These are phyloP conservation scores for Fusarium haematococcum DNA, from an alignment of 2,329 filamentous ascomycete species.

Conservation along the genomic window DNA sequence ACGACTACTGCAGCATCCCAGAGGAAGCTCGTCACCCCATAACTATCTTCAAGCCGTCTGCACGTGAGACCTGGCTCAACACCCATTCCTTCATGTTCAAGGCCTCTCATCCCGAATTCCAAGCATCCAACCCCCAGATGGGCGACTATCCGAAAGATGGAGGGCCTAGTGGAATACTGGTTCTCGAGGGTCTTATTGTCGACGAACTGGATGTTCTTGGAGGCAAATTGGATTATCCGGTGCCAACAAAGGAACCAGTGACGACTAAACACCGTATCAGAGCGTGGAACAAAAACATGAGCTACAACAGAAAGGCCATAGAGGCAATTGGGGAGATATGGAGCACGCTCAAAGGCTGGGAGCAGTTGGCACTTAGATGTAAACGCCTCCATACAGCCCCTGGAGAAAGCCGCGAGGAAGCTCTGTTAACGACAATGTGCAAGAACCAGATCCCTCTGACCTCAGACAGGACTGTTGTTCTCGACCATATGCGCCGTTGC, in stretches of 20 bases:
- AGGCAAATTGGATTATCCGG: neutral
- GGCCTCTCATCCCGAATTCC: neutral
- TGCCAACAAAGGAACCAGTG: neutral
- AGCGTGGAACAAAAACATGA: neutral
- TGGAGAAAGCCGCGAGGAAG: neutral
- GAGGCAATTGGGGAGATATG: neutral
- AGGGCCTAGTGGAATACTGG: neutral
- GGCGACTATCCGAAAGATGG: neutral
- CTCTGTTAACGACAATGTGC: neutral
- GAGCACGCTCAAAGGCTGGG: neutral
- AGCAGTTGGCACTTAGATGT: neutral
- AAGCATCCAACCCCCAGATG: neutral
- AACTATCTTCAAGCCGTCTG: neutral
- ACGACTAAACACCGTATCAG: neutral
- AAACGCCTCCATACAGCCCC: neutral
- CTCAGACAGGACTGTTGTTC: neutral
- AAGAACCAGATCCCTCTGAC: neutral
- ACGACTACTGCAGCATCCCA: neutral
- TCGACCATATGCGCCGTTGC: neutral
- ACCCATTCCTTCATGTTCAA: neutral
- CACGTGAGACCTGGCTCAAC: neutral
- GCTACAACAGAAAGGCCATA: neutral
- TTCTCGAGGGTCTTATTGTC: neutral
- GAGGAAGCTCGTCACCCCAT: neutral
- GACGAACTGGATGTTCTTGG: neutral